Percentiles rank a stretch among this genome's conserved stretches.
phyloP scores from a whole-genome alignment of 1,284 basidiomycete genomes.

The Porogramme epimiltina region DNA sequence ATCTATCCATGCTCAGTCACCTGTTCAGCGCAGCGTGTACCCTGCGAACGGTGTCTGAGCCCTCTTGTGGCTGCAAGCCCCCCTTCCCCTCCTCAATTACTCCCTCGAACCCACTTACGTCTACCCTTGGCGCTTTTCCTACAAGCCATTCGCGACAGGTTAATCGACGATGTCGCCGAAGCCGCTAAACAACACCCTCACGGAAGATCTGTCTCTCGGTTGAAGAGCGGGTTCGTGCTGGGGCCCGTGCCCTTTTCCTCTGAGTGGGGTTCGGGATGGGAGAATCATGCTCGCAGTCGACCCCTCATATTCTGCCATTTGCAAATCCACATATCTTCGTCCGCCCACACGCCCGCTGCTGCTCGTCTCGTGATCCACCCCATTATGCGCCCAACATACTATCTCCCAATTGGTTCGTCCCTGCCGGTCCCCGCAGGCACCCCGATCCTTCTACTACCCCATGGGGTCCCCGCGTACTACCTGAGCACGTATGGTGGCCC shows the following conservation, averaged over 20 bases:
- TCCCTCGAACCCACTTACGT: slow-evolving; percentile 50
- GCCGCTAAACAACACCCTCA: slow-evolving; percentile 27
- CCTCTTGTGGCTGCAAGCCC: slow-evolving; percentile 7
- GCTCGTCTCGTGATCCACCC: slow-evolving; percentile 63
- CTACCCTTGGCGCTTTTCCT: slow-evolving; percentile 46
- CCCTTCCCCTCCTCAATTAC: slow-evolving; percentile 29
- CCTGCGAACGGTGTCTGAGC: slow-evolving; percentile 44
- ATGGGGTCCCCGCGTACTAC: slow-evolving; percentile 72
- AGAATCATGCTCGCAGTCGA: slow-evolving; percentile 49
- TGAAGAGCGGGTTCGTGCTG: slow-evolving; percentile 63
- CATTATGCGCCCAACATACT: slow-evolving; percentile 54
- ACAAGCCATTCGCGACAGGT: slow-evolving; percentile 45
- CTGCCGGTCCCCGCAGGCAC: slow-evolving; percentile 55
- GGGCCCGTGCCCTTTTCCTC: slow-evolving; percentile 42
- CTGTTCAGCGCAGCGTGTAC: slow-evolving; percentile 42
- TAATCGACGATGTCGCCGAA: slow-evolving; percentile 60
- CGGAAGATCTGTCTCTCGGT: slow-evolving; percentile 39
- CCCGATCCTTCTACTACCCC: slow-evolving; percentile 67
- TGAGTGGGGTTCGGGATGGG: slow-evolving; percentile 68
- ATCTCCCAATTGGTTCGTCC: slow-evolving; percentile 41
- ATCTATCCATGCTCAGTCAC: slow-evolving; percentile 54
- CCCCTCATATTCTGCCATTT: slow-evolving; percentile 63
- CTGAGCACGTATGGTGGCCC: slow-evolving; percentile 66
- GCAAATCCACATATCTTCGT: slow-evolving; percentile 49
- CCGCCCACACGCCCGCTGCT: slow-evolving; percentile 8